phyloP scores from a whole-genome alignment of 2,329 filamentous ascomycete species.

The Ascocoryne sarcoides region DNA sequence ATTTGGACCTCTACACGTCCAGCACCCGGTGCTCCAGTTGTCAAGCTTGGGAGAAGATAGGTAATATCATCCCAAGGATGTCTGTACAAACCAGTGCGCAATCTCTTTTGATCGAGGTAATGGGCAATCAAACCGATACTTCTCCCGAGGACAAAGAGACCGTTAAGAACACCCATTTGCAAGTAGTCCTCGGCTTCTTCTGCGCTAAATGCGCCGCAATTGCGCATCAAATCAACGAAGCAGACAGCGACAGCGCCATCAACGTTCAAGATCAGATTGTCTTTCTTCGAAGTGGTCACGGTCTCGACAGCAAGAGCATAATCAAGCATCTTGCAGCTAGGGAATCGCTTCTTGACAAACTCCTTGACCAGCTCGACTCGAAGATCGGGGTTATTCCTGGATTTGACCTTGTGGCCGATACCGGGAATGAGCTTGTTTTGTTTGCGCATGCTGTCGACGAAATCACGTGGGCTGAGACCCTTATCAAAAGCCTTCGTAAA shows the following conservation, averaged over 20 bases:
- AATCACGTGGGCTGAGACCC: constrained; percentile 95
- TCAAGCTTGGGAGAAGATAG: constrained; percentile 78
- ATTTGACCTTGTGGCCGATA: constrained; percentile 99
- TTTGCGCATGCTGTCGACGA: constrained; percentile 98
- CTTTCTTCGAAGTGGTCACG: constrained; percentile 99
- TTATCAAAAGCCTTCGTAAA: constrained; percentile 98
- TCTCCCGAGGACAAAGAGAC: constrained; percentile 95
- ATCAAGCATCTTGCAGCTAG: constrained; percentile 95
- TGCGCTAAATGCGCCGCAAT: constrained; percentile 90
- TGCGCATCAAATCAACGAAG: constrained; percentile 96
- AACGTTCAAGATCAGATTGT: constrained; percentile 99
- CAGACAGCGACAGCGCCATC: constrained; percentile 97
- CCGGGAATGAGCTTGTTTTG: constrained; percentile 99
- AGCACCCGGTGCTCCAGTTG: constrained; percentile 59
- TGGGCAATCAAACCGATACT: constrained; percentile 99
- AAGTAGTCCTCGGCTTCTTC: constrained; percentile 99
- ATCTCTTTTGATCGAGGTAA: constrained; percentile 98
- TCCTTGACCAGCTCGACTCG: constrained; percentile 99
- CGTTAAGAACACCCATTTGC: constrained; percentile 98
- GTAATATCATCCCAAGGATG: constrained; percentile 99
- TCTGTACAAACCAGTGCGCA: constrained; percentile 96
- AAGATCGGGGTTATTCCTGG: constrained; percentile 98
- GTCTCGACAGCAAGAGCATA: constrained; percentile 97
- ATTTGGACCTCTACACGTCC: constrained; percentile 85
- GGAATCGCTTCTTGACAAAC: constrained; percentile 96